phyloP scores from a whole-genome alignment of 306 rosid species.

The Herpetospermum pedunculosum region DNA sequence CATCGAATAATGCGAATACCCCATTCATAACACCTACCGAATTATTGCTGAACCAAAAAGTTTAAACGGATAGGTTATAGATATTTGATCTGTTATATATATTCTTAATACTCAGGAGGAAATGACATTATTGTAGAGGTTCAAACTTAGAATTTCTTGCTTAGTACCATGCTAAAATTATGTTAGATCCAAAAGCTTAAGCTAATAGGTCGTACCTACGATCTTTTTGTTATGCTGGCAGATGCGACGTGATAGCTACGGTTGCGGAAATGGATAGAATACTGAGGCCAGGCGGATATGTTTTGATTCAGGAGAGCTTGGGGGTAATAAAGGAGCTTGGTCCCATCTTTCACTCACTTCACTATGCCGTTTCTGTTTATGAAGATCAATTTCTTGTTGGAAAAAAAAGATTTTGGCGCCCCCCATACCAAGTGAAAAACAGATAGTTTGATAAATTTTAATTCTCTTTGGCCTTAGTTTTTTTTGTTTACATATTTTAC shows the following conservation, averaged over 20 bases:
- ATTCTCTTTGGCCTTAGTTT: background rate
- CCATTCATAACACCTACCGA: background rate
- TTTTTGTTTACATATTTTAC: background rate
- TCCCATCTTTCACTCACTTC: constrained; percentile 62
- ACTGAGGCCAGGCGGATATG: constrained; percentile 73
- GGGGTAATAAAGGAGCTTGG: constrained; percentile 49
- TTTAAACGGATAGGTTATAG: background rate
- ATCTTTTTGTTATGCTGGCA: too few species aligned
- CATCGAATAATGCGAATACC: background rate
- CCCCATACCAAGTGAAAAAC: constrained; percentile 4
- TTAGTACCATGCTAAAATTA: too few species aligned
- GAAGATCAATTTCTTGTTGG: constrained; percentile 53
- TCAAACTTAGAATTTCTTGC: background rate
- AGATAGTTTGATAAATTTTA: background rate
- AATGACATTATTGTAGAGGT: background rate
- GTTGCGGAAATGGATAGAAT: constrained; percentile 75
- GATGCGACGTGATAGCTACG: constrained; percentile 54
- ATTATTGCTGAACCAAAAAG: background rate
- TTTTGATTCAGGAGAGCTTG: constrained; percentile 51
- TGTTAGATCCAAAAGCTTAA: too few species aligned
- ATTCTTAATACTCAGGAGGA: background rate
- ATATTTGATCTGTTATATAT: background rate
- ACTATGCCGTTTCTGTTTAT: constrained; percentile 47
- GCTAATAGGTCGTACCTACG: too few species aligned
- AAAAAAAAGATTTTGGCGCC: constrained; percentile 84